These are phyloP conservation scores for Barnettozyma siamensis DNA, from an alignment of 805 yeast genomes.

Conservation along the genomic window DNA sequence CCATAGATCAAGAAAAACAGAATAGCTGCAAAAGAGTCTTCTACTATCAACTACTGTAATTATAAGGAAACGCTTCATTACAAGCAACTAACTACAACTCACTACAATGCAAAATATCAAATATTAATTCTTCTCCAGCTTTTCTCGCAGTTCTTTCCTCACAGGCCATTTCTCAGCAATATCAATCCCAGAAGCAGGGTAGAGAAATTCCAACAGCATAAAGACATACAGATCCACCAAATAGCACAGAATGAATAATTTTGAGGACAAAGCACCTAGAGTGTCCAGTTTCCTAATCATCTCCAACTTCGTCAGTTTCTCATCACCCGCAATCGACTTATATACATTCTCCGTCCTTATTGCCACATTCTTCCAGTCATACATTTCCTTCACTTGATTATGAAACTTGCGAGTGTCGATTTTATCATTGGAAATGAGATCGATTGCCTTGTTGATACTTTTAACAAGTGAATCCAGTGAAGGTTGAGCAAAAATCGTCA, in stretches of 20 bases:
- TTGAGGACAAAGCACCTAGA: constrained; percentile 83
- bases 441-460: constrained; percentile 68
- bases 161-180: constrained; percentile 73
- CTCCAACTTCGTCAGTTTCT: constrained; percentile 34
- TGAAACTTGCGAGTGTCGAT: constrained; percentile 78
- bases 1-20: too few relatives aligned
- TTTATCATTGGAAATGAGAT: constrained; percentile 44
- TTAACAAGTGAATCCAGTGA: constrained; percentile 76
- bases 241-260: constrained; percentile 71
- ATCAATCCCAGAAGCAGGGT: constrained; percentile 70
- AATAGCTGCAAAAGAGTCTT: too few relatives aligned
- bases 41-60: too few relatives aligned
- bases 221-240: constrained; percentile 72
- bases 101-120: too few relatives aligned
- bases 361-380: constrained; percentile 91
- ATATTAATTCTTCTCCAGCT: too few relatives aligned
- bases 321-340: constrained; percentile 36
- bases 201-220: constrained; percentile 58
- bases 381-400: constrained; percentile 70
- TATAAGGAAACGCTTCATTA: too few relatives aligned
- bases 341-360: constrained; percentile 80
- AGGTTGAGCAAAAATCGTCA: constrained; percentile 89
- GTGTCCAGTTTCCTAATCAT: constrained; percentile 60
- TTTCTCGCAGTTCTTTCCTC: too few relatives aligned
- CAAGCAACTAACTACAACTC: too few relatives aligned